Evolutionary conservation across 257 asterid species (phyloP).

Genomic region (Verbena officinalis): DNA sequence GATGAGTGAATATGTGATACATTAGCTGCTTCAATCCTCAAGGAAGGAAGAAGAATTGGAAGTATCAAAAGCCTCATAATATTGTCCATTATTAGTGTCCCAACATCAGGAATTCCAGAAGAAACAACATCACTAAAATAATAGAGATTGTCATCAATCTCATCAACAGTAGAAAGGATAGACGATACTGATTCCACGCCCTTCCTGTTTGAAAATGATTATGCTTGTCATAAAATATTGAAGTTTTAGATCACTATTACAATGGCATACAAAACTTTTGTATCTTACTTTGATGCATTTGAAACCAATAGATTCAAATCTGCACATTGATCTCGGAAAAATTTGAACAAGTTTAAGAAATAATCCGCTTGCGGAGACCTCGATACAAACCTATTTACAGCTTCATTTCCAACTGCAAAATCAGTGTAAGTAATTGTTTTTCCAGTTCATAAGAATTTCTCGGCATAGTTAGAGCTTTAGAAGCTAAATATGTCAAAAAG

Average conservation of each 20-base stretch:
- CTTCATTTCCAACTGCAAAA: conserved; percentile 98
- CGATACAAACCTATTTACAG: conserved; percentile 82
- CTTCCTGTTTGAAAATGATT: conserved; percentile 53
- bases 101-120: conserved; percentile 98
- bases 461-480: background rate
- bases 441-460: conserved; percentile 9
- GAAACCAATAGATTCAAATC: conserved; percentile 63
- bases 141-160: conserved; percentile 97
- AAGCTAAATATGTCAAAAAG: conserved; percentile 25
- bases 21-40: conserved; percentile 54
- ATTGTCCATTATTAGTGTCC: conserved; percentile 83
- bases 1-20: conserved; percentile 36
- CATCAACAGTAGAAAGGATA: conserved; percentile 81
- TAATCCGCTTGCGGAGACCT: conserved; percentile 73
- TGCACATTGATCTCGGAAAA: conserved; percentile 82
- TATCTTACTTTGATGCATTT: conserved; percentile 71
- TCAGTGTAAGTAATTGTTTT: conserved; percentile 33
- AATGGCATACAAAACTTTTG: conserved; percentile 20
- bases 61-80: conserved; percentile 77
- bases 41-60: conserved; percentile 90
- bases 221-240: conserved; percentile 25
- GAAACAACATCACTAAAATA: conserved; percentile 93
- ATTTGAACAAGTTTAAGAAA: conserved; percentile 74
- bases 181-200: conserved; percentile 54
- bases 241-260: conserved; percentile 5